A percentile compares a stretch with the other conserved stretches of the same genome.
Conservation (phyloP, 1,284 basidiomycete genomes). For the Apiotrichum montevideense region DNA sequence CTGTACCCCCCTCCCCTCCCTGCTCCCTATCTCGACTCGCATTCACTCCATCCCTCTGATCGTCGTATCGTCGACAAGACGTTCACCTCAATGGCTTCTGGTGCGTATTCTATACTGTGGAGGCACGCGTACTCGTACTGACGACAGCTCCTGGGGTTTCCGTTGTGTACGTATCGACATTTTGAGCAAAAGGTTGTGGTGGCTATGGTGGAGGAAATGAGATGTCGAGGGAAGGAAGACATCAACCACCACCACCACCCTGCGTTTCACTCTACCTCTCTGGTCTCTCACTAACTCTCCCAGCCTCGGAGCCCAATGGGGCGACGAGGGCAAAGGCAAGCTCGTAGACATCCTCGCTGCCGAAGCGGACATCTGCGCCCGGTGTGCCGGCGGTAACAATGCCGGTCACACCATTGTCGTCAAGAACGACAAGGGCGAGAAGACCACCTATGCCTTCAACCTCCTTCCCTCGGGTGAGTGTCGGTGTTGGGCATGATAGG, state of each 20-base stretch:
- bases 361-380: conserved; percentile 85
- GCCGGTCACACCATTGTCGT: conserved; percentile 97
- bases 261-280: not conserved
- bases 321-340: conserved; percentile 94
- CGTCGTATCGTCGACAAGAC: conserved; percentile 15
- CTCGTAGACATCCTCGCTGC: conserved; percentile 87
- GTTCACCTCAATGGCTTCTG: conserved; percentile 6
- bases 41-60: conserved; percentile 1
- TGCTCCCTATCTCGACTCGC: not conserved
- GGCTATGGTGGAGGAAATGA: too few species aligned
- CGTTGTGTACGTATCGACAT: conserved; percentile 18
- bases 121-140: not conserved
- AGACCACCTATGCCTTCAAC: conserved; percentile 89
- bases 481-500: too few species aligned
- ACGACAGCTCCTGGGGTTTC: conserved; percentile 15
- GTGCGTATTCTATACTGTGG: not conserved
- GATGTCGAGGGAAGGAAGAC: too few species aligned
- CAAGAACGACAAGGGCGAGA: conserved; percentile 61
- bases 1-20: not conserved
- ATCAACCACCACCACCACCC: too few species aligned
- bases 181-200: not conserved
- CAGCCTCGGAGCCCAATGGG: conserved; percentile 82
- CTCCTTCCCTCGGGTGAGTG: conserved; percentile 81
- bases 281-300: not conserved
- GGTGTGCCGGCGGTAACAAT: conserved; percentile 97